Evolutionary conservation across 129 eudicot genomes (phyloP), one percentile per base, ranked within the genome.

Genomic region (Flaveria sonorensis): DNA sequence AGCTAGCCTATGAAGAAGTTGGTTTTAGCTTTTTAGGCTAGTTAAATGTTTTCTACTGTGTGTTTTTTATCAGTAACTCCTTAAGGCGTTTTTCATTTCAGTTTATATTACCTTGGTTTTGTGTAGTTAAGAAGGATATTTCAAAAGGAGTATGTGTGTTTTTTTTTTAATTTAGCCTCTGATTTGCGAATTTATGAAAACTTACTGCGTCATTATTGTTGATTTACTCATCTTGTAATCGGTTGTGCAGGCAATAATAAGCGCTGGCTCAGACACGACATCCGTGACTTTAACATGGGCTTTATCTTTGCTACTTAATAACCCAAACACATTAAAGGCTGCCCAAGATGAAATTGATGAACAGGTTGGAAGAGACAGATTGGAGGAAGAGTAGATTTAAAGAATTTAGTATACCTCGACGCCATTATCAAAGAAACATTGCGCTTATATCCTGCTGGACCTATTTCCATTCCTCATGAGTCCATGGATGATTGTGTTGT

Each of bases 271-370:
- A 13, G 83, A 82, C 28, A 74, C 84, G 0, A 8, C 83, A 70
- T 24, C 68, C 6, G 81, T 68, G 26, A 74, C 68, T 10, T 53
- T 85, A 30, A 85, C 73, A 45, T 82, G 89, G 89, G 89, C 86
- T 16, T 70, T 85, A 45, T 78, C 89, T 6, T 61, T 85, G 10
- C 45, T 82, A 6, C 84, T 85, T 23, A 85, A 85, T 82, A 71
- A 82, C 56, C 79, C 76, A 1, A 24, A n/a, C 15, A 8, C 68
- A 2, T 40, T 72, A 69, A 13, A 57, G 32, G 52, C 32, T 0
- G 78, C 73, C 0, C 74, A 75, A 60, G 40, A 40, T 13, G 78
- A 82, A 70, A 30, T 86, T 1, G 87, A 86, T 47, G 21, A 16
- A 39, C 66, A 78, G 36, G 86, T 86, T 4, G 77, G 87, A 50